A percentile compares a stretch with the other conserved stretches of the same genome.
Conservation (phyloP, 2,329 filamentous ascomycete genomes). For the Scleromitrula shiraiana region DNA sequence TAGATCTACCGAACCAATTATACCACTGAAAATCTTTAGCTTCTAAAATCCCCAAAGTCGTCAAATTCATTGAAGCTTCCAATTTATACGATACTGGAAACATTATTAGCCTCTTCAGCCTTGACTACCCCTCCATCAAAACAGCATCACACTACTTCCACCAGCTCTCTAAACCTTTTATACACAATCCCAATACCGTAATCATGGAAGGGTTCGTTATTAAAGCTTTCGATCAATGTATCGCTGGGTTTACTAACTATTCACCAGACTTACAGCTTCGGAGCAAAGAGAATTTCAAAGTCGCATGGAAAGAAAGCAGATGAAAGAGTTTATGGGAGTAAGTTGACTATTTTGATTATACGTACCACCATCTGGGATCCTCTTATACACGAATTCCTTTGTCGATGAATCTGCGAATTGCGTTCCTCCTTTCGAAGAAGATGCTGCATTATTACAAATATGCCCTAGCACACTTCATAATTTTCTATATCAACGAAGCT, state of each 20-base stretch:
- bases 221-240: no score
- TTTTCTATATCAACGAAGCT: no score
- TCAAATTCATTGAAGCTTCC: slow-evolving; percentile 5
- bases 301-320: slow-evolving; percentile 95
- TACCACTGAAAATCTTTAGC: not conserved
- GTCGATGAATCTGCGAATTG: not conserved
- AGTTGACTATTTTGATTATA: slow-evolving; percentile 32
- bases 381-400: not conserved
- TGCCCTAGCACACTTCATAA: not conserved
- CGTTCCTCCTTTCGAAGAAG: not conserved
- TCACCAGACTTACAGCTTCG: slow-evolving; percentile 32
- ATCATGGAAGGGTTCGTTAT: slow-evolving; percentile 29
- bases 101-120: slow-evolving; percentile 10
- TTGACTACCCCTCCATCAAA: not conserved
- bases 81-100: not conserved
- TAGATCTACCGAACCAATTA: slow-evolving; percentile 4
- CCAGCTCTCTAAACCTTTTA: not conserved
- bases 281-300: slow-evolving; percentile 90
- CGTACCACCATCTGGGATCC: not conserved
- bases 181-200: not conserved
- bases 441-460: not conserved
- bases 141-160: not conserved
- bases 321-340: slow-evolving; percentile 98
- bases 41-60: slow-evolving; percentile 1
- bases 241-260: no score